A percentile compares a stretch with the other conserved stretches of the same genome.
Conservation (phyloP, 2,329 filamentous ascomycete genomes). For the Xenoacremonium recifei region DNA sequence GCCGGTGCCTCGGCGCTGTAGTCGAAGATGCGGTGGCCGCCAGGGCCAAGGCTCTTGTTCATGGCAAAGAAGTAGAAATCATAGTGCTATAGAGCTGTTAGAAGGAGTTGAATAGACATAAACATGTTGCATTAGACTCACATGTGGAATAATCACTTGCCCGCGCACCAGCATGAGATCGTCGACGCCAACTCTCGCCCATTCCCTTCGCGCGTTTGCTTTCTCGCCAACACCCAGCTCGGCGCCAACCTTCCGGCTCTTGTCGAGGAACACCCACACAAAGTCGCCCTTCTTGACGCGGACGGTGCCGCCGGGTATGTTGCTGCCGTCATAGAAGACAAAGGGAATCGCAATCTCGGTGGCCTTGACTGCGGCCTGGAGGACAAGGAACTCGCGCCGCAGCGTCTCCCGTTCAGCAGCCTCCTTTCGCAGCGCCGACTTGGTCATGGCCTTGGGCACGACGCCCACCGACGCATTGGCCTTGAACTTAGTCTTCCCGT, state of each 20-base stretch:
- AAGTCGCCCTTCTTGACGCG: constrained; percentile 91
- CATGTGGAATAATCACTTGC: constrained; percentile 90
- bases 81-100: constrained; percentile 67
- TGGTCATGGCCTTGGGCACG: constrained; percentile 65
- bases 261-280: constrained; percentile 90
- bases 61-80: constrained; percentile 97
- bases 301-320: constrained; percentile 79
- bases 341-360: constrained; percentile 92
- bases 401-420: constrained; percentile 76
- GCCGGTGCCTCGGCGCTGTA: constrained; percentile 57
- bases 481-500: constrained; percentile 47
- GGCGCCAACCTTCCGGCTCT: constrained; percentile 85
- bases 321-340: constrained; percentile 94
- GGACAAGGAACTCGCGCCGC: constrained; percentile 75
- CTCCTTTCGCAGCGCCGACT: constrained; percentile 77
- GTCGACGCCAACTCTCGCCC: constrained; percentile 92
- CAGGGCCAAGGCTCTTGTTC: constrained; percentile 77
- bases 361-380: constrained; percentile 84
- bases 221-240: constrained; percentile 73
- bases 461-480: constrained; percentile 61
- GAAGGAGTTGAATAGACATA: constrained; percentile 9
- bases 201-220: constrained; percentile 69
- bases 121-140: constrained; percentile 46
- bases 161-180: constrained; percentile 92
- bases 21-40: constrained; percentile 72